Conservation (phyloP, 495 filamentous ascomycete genomes). For the Pyrenula aspistea region DNA sequence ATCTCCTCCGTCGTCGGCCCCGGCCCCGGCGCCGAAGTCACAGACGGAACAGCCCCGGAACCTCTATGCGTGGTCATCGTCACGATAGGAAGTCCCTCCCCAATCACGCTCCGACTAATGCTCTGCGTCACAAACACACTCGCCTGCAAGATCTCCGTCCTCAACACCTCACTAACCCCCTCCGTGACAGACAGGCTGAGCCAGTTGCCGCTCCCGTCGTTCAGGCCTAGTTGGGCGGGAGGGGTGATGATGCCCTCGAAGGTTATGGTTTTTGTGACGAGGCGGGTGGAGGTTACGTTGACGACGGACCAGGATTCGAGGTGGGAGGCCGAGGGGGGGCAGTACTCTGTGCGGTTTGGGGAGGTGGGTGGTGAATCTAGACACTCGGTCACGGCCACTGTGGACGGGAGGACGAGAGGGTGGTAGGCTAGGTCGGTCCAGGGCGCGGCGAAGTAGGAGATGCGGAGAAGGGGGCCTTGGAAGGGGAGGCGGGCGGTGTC, state of each 20-base stretch:
- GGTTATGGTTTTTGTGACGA: background rate
- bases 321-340: background rate
- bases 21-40: no score
- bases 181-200: background rate
- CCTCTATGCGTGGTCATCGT: background rate
- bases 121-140: background rate
- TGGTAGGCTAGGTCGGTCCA: constrained; percentile 1
- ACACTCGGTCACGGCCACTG: background rate
- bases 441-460: constrained; percentile 5
- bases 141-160: background rate
- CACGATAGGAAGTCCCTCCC: background rate
- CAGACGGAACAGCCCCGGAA: no score
- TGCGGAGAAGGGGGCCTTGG: no score
- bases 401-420: background rate
- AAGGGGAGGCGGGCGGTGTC: no score
- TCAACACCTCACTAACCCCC: background rate
- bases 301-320: background rate
- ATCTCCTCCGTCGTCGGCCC: background rate
- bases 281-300: background rate
- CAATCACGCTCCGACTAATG: background rate
- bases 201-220: background rate
- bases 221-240: background rate
- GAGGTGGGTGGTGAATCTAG: no score
- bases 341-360: background rate
- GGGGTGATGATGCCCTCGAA: background rate